A percentile compares a stretch with the other conserved stretches of the same genome.
These are phyloP conservation scores for Tulasnella calospora DNA, from an alignment of 768 basidiomycete genomes.

Conservation along the genomic window DNA sequence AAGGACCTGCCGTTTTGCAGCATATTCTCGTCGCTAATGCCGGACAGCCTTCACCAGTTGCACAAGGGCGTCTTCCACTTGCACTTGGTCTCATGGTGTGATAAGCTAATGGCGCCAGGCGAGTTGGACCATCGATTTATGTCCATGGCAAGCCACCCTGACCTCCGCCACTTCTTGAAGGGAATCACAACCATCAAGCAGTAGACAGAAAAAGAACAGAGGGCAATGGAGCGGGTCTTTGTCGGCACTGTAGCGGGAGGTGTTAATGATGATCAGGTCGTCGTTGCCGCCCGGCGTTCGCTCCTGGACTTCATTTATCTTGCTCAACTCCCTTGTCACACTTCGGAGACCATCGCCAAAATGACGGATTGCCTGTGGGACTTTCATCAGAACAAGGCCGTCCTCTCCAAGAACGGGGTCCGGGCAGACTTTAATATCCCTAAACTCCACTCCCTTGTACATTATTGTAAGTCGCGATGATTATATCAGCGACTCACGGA, in stretches of 20 bases:
- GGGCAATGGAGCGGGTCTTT: background rate
- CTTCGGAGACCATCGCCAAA: conserved; percentile 32
- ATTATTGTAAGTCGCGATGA: no score
- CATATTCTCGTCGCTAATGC: conserved; percentile 10
- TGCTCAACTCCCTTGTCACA: conserved; percentile 39
- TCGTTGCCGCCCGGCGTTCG: conserved; percentile 32
- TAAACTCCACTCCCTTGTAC: no score
- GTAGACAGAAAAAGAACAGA: no score
- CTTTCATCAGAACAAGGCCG: conserved; percentile 41
- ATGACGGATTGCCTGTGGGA: conserved; percentile 33
- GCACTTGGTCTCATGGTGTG: conserved; percentile 20
- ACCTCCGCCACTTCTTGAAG: background rate
- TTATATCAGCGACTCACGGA: no score
- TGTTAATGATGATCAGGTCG: background rate
- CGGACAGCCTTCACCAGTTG: conserved; percentile 21
- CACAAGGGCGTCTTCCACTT: conserved; percentile 23
- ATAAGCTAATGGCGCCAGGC: background rate
- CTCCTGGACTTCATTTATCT: conserved; percentile 43
- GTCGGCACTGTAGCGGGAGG: conserved; percentile 21
- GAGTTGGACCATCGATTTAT: conserved; percentile 12
- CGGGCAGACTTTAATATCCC: conserved; percentile 42
- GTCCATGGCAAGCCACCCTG: background rate
- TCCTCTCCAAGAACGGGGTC: conserved; percentile 39
- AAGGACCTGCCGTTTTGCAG: background rate
- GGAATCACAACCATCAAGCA: conserved; percentile 19